Evolutionary conservation across 768 basidiomycete species (phyloP).

Genomic region (Mycena filopes): DNA sequence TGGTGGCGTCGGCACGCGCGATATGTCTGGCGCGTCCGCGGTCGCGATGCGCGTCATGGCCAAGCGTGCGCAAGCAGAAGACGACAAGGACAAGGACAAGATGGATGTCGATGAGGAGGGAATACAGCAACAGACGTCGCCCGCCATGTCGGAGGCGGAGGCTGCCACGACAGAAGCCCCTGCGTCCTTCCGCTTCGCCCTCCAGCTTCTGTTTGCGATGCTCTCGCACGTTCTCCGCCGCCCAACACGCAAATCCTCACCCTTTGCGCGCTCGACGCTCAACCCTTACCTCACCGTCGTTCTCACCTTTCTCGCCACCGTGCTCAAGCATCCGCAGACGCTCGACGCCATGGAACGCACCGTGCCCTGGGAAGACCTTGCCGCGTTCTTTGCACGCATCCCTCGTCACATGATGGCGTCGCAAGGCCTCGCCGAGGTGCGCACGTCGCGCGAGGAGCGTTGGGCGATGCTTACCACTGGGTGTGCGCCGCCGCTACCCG

Average conservation of each 20-base stretch:
- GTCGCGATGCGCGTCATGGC: conserved; percentile 60
- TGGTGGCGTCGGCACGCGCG: conserved; percentile 59
- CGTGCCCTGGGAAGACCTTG: conserved; percentile 87
- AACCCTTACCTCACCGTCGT: conserved; percentile 91
- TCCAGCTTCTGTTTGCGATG: conserved; percentile 83
- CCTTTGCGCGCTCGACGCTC: conserved; percentile 62
- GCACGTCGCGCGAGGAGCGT: conserved; percentile 54
- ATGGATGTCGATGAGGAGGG: conserved; percentile 75
- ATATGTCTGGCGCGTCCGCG: conserved; percentile 46
- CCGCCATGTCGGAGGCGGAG: conserved; percentile 45
- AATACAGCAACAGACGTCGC: conserved; percentile 46
- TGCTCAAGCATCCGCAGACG: conserved; percentile 72
- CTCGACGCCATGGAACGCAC: conserved; percentile 74
- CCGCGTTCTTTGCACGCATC: conserved; percentile 67
- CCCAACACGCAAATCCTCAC: conserved; percentile 69
- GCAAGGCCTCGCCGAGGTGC: conserved; percentile 51
- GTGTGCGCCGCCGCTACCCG: conserved; percentile 78
- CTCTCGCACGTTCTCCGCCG: conserved; percentile 76
- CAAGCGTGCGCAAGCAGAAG: conserved; percentile 54
- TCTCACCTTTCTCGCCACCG: conserved; percentile 88
- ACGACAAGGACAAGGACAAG: conserved; percentile 57
- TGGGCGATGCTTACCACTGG: conserved; percentile 77
- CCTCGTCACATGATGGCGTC: conserved; percentile 63
- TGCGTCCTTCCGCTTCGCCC: conserved; percentile 74
- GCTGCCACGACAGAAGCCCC: conserved; percentile 59